phyloP scores from a whole-genome alignment of 306 rosid genomes.

The Trifolium pratense region DNA sequence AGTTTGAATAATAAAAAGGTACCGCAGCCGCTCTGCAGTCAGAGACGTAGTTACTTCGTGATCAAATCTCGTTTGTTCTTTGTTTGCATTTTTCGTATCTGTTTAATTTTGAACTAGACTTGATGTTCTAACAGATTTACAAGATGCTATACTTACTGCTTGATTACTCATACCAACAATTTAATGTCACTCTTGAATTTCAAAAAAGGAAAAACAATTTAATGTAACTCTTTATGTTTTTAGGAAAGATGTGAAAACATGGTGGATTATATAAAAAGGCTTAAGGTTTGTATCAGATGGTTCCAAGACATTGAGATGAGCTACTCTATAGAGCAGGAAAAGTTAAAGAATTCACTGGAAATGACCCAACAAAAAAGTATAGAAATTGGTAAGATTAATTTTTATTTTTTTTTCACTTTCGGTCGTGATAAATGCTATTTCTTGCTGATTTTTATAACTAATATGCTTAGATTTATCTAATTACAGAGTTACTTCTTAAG shows the following conservation, averaged over 20 bases:
- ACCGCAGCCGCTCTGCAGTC: neutral
- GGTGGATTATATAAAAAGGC: conserved; percentile 88
- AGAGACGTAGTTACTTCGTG: neutral
- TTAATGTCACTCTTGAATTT: neutral
- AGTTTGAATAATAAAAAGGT: no score
- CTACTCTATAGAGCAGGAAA: conserved; percentile 82
- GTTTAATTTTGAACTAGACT: no score
- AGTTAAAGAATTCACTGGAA: conserved; percentile 69
- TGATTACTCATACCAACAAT: neutral
- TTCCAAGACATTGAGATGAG: conserved; percentile 89
- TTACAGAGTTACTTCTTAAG: conserved; percentile 66
- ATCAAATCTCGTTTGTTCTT: neutral
- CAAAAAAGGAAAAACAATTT: neutral
- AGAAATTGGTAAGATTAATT: conserved; percentile 67
- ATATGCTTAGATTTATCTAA: conserved; percentile 33
- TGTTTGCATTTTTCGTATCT: neutral
- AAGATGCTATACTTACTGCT: neutral
- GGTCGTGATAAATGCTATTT: conserved; percentile 5
- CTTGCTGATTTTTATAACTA: conserved; percentile 9
- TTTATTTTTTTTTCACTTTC: conserved; percentile 15
- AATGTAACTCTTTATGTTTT: conserved; percentile 18
- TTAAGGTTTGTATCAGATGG: conserved; percentile 88
- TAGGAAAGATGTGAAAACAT: conserved; percentile 94
- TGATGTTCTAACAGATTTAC: neutral
- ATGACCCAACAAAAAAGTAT: conserved; percentile 67